Conservation (phyloP, 2,329 filamentous ascomycete species). For the Xylaria sp. region DNA sequence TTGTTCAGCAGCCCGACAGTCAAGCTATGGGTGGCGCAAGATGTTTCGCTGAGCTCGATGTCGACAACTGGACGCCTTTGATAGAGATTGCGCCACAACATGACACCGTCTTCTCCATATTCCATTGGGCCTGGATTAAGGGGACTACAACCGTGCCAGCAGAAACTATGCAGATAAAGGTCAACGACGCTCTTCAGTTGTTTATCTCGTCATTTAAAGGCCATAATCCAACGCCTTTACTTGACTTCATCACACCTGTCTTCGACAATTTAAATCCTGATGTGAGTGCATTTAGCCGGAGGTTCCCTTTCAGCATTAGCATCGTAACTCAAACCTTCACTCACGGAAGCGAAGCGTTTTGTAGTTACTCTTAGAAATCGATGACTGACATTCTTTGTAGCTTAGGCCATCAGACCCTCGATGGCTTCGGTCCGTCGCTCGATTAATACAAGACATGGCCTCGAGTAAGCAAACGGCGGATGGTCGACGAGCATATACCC, state of each 20-base stretch:
- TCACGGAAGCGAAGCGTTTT: background rate
- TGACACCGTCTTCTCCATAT: conserved; percentile 63
- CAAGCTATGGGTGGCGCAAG: conserved; percentile 50
- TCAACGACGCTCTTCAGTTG: conserved; percentile 59
- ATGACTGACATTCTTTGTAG: conserved; percentile 49
- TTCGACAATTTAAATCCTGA: conserved; percentile 60
- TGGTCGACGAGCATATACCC: conserved; percentile 68
- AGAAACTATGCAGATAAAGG: conserved; percentile 50
- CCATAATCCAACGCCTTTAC: conserved; percentile 68
- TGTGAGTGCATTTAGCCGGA: conserved; percentile 51
- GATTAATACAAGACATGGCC: conserved; percentile 64
- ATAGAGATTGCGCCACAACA: conserved; percentile 66
- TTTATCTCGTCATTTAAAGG: conserved; percentile 54
- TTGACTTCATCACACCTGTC: conserved; percentile 65
- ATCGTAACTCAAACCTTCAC: background rate
- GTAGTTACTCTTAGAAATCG: conserved; percentile 9
- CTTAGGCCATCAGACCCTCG: conserved; percentile 59
- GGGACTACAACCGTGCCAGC: conserved; percentile 49
- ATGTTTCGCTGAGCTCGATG: conserved; percentile 53
- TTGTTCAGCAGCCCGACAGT: conserved; percentile 64
- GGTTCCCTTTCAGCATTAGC: background rate
- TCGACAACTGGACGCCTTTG: conserved; percentile 65
- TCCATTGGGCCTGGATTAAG: conserved; percentile 67
- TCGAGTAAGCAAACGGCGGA: conserved; percentile 64
- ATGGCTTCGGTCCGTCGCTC: conserved; percentile 63